These are phyloP conservation scores for Warburgia ugandensis DNA, from an alignment of 164 flowering plant genomes.

Conservation along the genomic window DNA sequence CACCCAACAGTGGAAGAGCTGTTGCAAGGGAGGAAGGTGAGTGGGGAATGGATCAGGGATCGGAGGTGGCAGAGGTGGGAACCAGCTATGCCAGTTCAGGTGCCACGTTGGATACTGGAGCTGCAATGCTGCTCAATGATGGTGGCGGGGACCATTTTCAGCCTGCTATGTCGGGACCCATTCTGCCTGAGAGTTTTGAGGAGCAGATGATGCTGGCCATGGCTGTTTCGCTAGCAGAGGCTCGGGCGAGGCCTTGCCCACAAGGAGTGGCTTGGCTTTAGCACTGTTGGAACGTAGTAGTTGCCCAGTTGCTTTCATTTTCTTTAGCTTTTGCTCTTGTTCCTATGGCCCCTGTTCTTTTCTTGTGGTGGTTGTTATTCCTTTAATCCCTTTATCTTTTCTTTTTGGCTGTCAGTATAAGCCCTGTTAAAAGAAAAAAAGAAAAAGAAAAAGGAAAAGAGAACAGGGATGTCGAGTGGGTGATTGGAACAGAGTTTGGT, in stretches of 20 bases:
- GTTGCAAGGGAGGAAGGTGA: constrained; percentile 31
- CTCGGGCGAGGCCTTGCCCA: constrained; percentile 40
- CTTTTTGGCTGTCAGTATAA: background rate
- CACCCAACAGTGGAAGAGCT: constrained; percentile 25
- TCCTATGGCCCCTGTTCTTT: background rate
- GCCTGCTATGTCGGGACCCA: constrained; percentile 22
- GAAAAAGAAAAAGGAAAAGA: background rate
- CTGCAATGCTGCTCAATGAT: constrained; percentile 21
- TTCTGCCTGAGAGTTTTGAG: constrained; percentile 82
- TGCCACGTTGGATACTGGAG: constrained; percentile 27
- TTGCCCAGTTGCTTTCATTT: background rate
- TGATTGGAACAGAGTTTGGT: no score
- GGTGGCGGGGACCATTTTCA: constrained; percentile 30
- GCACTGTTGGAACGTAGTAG: background rate
- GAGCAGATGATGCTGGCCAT: constrained; percentile 98
- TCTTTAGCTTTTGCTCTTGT: background rate
- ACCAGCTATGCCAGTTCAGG: constrained; percentile 61
- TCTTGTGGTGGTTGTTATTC: background rate
- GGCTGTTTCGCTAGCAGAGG: constrained; percentile 92
- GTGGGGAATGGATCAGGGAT: constrained; percentile 38
- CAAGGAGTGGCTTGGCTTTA: constrained; percentile 68
- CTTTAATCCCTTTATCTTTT: background rate
- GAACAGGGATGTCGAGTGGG: background rate
- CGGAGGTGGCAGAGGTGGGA: constrained; percentile 61
- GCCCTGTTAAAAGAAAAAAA: background rate